phyloP scores from a whole-genome alignment of 306 rosid genomes.

The Potentilla sterilis region DNA sequence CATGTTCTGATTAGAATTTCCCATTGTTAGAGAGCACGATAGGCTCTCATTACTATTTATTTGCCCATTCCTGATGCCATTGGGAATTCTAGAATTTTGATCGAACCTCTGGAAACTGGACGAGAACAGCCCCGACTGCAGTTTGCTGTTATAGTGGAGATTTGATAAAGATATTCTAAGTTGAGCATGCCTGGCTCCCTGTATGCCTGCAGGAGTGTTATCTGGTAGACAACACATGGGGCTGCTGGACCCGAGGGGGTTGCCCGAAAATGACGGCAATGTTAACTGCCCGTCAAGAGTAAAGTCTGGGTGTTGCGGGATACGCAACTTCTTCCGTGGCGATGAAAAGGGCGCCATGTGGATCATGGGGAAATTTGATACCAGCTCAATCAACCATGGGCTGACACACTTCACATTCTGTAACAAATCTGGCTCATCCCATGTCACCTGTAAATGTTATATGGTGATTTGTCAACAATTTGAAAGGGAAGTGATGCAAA shows the following conservation, averaged over 20 bases:
- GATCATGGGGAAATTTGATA: slow-evolving; percentile 64
- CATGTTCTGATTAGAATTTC: slow-evolving; percentile 55
- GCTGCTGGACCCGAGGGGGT: slow-evolving; percentile 75
- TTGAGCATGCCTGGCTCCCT: slow-evolving; percentile 99
- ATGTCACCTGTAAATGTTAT: slow-evolving; percentile 59
- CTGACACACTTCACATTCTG: slow-evolving; percentile 94
- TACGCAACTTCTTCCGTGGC: slow-evolving; percentile 83
- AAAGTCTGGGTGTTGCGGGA: slow-evolving; percentile 59
- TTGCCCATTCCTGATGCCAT: slow-evolving; percentile 36
- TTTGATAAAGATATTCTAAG: slow-evolving; percentile 80
- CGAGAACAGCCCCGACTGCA: slow-evolving; percentile 68
- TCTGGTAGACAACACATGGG: slow-evolving; percentile 79
- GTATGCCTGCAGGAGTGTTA: slow-evolving; percentile 97
- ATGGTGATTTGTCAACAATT: background rate
- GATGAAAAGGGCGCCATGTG: slow-evolving; percentile 67
- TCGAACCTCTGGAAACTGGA: slow-evolving; percentile 44
- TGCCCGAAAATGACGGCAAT: slow-evolving; percentile 62
- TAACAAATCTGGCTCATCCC: slow-evolving; percentile 99
- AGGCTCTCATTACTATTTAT: slow-evolving; percentile 49
- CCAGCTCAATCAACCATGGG: slow-evolving; percentile 93
- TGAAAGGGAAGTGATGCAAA: background rate
- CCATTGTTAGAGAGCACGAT: slow-evolving; percentile 67
- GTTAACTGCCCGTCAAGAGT: slow-evolving; percentile 60
- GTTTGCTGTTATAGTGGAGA: slow-evolving; percentile 67
- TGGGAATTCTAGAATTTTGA: slow-evolving; percentile 47